Evolutionary conservation across 2,329 filamentous ascomycete genomes (phyloP).

Genomic region (Ascochyta pisi): DNA sequence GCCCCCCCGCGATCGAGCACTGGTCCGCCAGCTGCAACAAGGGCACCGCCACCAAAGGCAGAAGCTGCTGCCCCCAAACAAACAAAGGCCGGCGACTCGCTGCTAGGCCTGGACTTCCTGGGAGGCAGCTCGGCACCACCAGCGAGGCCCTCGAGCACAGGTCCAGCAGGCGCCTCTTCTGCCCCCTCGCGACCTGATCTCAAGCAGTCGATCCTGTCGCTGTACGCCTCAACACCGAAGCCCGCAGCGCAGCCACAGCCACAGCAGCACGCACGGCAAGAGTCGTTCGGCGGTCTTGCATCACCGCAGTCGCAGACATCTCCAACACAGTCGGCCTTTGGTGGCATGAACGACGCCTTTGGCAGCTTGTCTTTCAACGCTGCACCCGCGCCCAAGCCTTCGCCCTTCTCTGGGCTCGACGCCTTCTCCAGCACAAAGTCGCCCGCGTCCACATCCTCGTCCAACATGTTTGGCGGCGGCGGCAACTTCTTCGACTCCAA

Average conservation of each 20-base stretch:
- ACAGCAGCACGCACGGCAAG: constrained; percentile 60
- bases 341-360: constrained; percentile 83
- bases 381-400: constrained; percentile 60
- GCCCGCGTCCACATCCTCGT: constrained; percentile 53
- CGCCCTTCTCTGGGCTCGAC: constrained; percentile 69
- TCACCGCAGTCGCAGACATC: constrained; percentile 49
- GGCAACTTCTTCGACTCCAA: constrained; percentile 84
- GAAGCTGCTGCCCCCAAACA: constrained; percentile 65
- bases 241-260: constrained; percentile 66
- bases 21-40: constrained; percentile 64
- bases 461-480: constrained; percentile 64
- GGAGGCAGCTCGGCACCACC: constrained; percentile 72
- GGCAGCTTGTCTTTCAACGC: constrained; percentile 68
- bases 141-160: constrained; percentile 79
- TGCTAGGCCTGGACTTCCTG: constrained; percentile 92
- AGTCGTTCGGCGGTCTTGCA: constrained; percentile 56
- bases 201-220: constrained; percentile 95
- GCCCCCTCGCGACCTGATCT: constrained; percentile 85
- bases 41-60: constrained; percentile 68
- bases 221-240: constrained; percentile 86
- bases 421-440: constrained; percentile 57
- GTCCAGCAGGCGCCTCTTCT: constrained; percentile 60
- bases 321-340: constrained; percentile 56
- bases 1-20: constrained; percentile 74
- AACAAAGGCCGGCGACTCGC: constrained; percentile 80